phyloP scores from a whole-genome alignment of 2,329 filamentous ascomycete species.

The Xenoacremonium recifei region DNA sequence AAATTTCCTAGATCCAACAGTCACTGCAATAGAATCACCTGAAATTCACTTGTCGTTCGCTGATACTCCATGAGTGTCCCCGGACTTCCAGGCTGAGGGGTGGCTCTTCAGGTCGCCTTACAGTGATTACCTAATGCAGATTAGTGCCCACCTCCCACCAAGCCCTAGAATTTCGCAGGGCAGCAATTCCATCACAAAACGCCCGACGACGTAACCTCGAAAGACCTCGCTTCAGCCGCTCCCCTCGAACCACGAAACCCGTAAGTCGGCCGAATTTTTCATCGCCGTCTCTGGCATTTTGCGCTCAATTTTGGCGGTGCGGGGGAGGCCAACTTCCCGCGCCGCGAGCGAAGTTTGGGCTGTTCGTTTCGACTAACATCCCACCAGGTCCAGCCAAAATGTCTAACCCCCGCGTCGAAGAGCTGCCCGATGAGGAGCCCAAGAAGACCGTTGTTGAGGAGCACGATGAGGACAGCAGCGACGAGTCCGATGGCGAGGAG shows the following conservation, averaged over 20 bases:
- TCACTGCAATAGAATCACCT: too few relatives aligned
- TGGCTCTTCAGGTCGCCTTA: too few relatives aligned
- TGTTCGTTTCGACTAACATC: too few relatives aligned
- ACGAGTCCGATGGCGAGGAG: conserved; percentile 78
- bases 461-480: conserved; percentile 65
- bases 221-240: conserved; percentile 28
- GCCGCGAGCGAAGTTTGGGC: too few relatives aligned
- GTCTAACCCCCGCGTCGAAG: conserved; percentile 97
- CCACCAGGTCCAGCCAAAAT: conserved; percentile 58
- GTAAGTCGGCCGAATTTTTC: conserved; percentile 31
- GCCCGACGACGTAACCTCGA: conserved; percentile 31
- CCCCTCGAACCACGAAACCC: conserved; percentile 33
- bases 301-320: conserved; percentile 14
- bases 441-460: conserved; percentile 79
- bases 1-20: too few relatives aligned
- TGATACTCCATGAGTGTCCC: too few relatives aligned
- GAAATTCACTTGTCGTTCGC: too few relatives aligned
- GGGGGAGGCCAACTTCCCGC: too few relatives aligned
- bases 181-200: conserved; percentile 41
- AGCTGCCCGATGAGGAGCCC: conserved; percentile 88
- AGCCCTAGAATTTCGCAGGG: conserved; percentile 46
- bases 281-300: conserved; percentile 7
- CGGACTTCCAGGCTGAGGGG: too few relatives aligned
- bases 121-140: conserved; percentile 41
- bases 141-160: conserved; percentile 38